These are phyloP conservation scores for Jamesozyma spencerorum DNA, from an alignment of 805 yeast species.

Conservation along the genomic window DNA sequence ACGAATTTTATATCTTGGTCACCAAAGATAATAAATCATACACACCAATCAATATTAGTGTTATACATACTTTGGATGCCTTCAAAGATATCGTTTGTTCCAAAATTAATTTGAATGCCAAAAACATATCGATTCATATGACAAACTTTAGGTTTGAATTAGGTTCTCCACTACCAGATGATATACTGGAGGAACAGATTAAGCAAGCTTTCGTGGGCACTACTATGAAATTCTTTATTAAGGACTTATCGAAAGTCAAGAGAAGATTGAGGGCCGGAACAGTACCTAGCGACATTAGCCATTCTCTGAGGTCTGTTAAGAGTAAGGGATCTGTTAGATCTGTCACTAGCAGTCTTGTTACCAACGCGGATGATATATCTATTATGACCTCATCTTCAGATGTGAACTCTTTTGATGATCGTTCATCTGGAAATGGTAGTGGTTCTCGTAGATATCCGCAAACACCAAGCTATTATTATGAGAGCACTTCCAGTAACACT, in stretches of 20 bases:
- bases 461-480: conserved; percentile 29
- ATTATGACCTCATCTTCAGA: conserved; percentile 25
- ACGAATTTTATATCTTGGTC: conserved; percentile 39
- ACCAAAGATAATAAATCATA: conserved; percentile 57
- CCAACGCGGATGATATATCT: conserved; percentile 23
- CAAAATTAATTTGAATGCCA: conserved; percentile 25
- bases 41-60: conserved; percentile 38
- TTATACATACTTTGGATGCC: conserved; percentile 24
- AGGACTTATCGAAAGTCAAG: conserved; percentile 16
- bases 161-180: conserved; percentile 50
- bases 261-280: conserved; percentile 15
- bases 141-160: conserved; percentile 59
- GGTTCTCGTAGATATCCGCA: conserved; percentile 24
- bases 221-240: conserved; percentile 24
- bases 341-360: conserved; percentile 17
- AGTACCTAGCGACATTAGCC: conserved; percentile 10
- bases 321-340: conserved; percentile 25
- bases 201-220: conserved; percentile 28
- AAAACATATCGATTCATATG: conserved; percentile 39
- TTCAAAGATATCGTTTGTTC: conserved; percentile 36
- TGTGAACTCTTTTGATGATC: conserved; percentile 25
- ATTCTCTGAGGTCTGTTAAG: conserved; percentile 14
- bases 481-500: conserved; percentile 8
- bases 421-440: conserved; percentile 9
- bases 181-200: conserved; percentile 33